Base-by-base conservation (phyloP, 1,284 basidiomycete species). In the Ustilago loliicola region DNA sequence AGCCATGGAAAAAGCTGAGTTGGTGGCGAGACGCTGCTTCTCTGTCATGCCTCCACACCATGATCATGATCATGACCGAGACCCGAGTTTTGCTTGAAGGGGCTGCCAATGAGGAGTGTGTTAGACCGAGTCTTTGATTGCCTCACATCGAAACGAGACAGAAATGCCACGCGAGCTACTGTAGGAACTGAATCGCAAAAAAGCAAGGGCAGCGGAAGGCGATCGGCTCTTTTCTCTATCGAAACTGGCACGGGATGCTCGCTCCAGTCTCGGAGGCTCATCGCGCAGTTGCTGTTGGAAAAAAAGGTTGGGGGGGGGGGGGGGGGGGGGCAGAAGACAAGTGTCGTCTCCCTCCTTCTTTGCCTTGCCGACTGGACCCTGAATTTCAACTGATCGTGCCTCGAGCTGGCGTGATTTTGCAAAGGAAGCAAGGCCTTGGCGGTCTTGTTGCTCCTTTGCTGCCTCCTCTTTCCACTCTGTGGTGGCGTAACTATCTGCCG, bases 211-310 rank as follows among this genome's bases (percentile, higher is more conserved):
- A n/a, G n/a, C n/a, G n/a, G n/a, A n/a, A n/a, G n/a, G n/a, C n/a
- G n/a, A n/a, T n/a, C n/a, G n/a, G n/a, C n/a, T n/a, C n/a, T n/a
- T 54, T 68, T 65, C 51, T 54, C 63, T 54, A 72, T 62, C 42
- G 19, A 52, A 53, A 67, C 70, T 72, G 65, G 70, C 65, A 66
- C 70, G 65, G 70, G 29, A 38, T 36, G 51, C 53, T 72, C 70
- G 70, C 70, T 72, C 70, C 61, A 72, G 70, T 51, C 27, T 23
- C 8, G 15, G n/a, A n/a, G n/a, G n/a, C n/a, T n/a, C n/a, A 36
- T 36, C 34, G 34, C n/a, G 15, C 4, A 36, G 34, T 36, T 36
- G 34, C 15, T 36, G 10, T 36, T 36, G 34, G 0, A n/a, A n/a
- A n/a, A n/a, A n/a, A n/a, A n/a, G n/a, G n/a, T n/a, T n/a, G n/a